A percentile compares a stretch with the other conserved stretches of the same genome.
Evolutionary conservation across 495 filamentous ascomycete species (phyloP).

Genomic region (Lasiosphaeria ovina): DNA sequence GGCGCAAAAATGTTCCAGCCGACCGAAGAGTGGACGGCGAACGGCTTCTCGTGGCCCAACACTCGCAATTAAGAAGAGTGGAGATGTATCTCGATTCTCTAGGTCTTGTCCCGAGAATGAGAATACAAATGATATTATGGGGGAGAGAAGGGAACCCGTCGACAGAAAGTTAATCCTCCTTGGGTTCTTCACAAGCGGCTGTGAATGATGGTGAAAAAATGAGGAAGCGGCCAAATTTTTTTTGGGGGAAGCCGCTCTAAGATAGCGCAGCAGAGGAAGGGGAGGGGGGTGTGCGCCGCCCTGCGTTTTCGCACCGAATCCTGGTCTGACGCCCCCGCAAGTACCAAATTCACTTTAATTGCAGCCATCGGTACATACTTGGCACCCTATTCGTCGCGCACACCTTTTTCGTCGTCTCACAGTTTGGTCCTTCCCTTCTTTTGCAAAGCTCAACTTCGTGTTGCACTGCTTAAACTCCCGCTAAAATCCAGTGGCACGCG

Average conservation of each 20-base stretch:
- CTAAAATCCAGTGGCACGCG: neutral
- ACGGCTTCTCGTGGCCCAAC: conserved; percentile 14
- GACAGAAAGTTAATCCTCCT: conserved; percentile 28
- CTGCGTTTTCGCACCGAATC: conserved; percentile 3
- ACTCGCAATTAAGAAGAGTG: conserved; percentile 34
- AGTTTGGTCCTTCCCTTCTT: neutral
- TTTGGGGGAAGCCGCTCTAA: conserved; percentile 21
- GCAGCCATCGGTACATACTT: neutral
- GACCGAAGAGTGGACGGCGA: conserved; percentile 19
- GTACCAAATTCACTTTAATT: conserved; percentile 10
- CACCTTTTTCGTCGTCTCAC: conserved; percentile 5
- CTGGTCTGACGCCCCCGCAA: conserved; percentile 6
- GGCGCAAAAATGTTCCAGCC: conserved; percentile 26
- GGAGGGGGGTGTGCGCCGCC: conserved; percentile 11
- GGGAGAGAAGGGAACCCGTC: conserved; percentile 26
- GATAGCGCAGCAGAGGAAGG: conserved; percentile 14
- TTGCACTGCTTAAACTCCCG: conserved; percentile 3
- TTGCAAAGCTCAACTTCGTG: neutral
- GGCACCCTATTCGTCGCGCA: neutral
- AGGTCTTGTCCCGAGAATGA: conserved; percentile 33
- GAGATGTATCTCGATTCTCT: conserved; percentile 37
- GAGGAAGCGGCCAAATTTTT: conserved; percentile 36
- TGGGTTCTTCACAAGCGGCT: conserved; percentile 35
- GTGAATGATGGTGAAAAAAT: conserved; percentile 41
- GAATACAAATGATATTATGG: conserved; percentile 29